A percentile compares a stretch with the other conserved stretches of the same genome.
Evolutionary conservation across 345 rosid genomes (phyloP).

Genomic region (Eucalyptus tenuipes): DNA sequence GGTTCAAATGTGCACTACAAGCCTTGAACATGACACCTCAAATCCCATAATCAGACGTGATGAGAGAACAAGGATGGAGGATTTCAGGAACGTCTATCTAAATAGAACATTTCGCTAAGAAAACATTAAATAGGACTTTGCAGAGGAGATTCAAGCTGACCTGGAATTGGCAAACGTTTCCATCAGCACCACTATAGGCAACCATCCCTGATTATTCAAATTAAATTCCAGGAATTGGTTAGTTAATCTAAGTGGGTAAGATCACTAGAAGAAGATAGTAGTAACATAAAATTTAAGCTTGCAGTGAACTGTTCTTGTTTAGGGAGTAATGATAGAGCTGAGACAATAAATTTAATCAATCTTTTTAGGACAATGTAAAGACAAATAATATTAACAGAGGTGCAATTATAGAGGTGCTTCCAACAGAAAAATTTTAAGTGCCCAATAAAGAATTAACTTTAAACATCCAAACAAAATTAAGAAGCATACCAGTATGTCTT

Average conservation of each 20-base stretch:
- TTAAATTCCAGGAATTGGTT: neutral
- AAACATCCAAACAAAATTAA: neutral
- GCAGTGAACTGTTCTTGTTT: neutral
- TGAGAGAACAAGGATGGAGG: neutral
- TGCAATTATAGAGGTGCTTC: neutral
- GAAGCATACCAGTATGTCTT: constrained; percentile 42
- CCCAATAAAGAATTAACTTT: neutral
- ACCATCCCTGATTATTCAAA: constrained; percentile 43
- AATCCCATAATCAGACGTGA: neutral
- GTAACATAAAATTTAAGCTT: neutral
- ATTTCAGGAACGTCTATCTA: neutral
- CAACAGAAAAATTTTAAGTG: neutral
- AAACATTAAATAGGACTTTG: neutral
- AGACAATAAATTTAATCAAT: neutral
- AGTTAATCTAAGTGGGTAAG: neutral
- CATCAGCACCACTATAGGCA: constrained; percentile 82
- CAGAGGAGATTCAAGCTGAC: constrained; percentile 15
- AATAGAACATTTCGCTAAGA: neutral
- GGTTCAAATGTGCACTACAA: neutral
- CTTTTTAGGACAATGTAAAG: neutral
- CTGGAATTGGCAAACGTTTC: constrained; percentile 53
- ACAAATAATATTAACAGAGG: neutral
- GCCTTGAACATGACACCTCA: neutral
- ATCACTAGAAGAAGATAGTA: neutral
- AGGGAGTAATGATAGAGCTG: neutral